Evolutionary conservation across 257 asterid species (phyloP).

Genomic region (Capsicum chinense): DNA sequence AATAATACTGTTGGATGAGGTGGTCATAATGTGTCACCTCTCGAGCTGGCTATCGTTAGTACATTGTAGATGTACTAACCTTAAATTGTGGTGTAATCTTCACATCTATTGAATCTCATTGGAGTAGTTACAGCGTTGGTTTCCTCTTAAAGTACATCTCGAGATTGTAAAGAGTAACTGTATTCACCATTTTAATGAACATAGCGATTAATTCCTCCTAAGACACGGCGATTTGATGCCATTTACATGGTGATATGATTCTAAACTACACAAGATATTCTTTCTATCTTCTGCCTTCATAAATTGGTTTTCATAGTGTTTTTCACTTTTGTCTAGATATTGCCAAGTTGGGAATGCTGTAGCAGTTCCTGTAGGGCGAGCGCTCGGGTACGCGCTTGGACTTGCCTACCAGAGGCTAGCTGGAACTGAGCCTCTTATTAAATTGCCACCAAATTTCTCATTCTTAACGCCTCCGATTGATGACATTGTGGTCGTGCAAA

Average conservation of each 20-base stretch:
- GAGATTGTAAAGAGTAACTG: background rate
- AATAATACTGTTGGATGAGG: too few relatives aligned
- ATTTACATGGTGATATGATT: background rate
- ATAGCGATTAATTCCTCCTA: background rate
- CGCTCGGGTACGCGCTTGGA: conserved; percentile 76
- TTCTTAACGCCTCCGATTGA: conserved; percentile 40
- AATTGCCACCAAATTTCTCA: conserved; percentile 64
- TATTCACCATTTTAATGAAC: background rate
- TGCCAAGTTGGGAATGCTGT: conserved; percentile 88
- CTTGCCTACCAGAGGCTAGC: conserved; percentile 60
- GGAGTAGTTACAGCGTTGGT: background rate
- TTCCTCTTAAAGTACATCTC: background rate
- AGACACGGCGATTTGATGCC: background rate
- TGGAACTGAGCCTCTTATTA: conserved; percentile 63
- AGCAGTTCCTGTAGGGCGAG: conserved; percentile 74
- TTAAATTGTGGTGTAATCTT: background rate
- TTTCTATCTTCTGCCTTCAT: background rate
- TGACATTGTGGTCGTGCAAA: conserved; percentile 40
- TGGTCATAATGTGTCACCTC: too few relatives aligned
- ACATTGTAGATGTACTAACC: background rate
- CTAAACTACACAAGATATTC: conserved; percentile 2
- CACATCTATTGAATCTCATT: background rate
- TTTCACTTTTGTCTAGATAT: conserved; percentile 42
- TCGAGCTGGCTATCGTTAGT: too few relatives aligned
- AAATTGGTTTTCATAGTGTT: background rate